phyloP scores from a whole-genome alignment of 1,139 yeast genomes.

The Candida gigantensis region DNA sequence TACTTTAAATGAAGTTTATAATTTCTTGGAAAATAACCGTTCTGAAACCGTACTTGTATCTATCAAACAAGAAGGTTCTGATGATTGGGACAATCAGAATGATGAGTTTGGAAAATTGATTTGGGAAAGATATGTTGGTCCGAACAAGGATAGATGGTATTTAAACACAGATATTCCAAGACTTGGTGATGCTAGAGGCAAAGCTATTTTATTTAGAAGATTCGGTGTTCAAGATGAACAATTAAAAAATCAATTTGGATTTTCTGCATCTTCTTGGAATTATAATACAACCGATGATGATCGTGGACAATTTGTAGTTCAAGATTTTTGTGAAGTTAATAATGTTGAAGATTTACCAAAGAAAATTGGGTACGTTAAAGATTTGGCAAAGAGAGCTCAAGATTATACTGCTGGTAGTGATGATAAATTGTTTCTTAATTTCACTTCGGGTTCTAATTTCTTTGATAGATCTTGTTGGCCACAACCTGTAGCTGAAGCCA shows the following conservation, averaged over 20 bases:
- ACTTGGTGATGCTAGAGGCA: constrained; percentile 66
- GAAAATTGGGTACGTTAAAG: constrained; percentile 59
- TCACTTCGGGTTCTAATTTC: constrained; percentile 75
- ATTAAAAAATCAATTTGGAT: constrained; percentile 52
- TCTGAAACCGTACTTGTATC: constrained; percentile 70
- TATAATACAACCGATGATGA: constrained; percentile 70
- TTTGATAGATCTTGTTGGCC: constrained; percentile 80
- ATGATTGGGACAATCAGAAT: constrained; percentile 59
- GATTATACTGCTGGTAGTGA: constrained; percentile 50
- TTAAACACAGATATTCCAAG: constrained; percentile 57
- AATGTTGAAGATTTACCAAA: constrained; percentile 53
- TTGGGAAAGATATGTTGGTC: constrained; percentile 59
- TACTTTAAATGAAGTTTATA: constrained; percentile 58
- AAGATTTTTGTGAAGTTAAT: constrained; percentile 72
- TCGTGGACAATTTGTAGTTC: constrained; percentile 63
- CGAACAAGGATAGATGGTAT: constrained; percentile 60
- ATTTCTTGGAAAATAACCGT: constrained; percentile 51
- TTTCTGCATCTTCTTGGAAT: constrained; percentile 68
- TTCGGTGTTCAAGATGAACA: constrained; percentile 59
- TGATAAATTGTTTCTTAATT: constrained; percentile 67
- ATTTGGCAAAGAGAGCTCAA: constrained; percentile 55
- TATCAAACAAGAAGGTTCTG: constrained; percentile 72
- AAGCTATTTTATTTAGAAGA: constrained; percentile 65
- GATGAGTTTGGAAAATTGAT: constrained; percentile 69
- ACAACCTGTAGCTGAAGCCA: constrained; percentile 57